phyloP scores from a whole-genome alignment of 345 rosid species.

The Citrus inodora region DNA sequence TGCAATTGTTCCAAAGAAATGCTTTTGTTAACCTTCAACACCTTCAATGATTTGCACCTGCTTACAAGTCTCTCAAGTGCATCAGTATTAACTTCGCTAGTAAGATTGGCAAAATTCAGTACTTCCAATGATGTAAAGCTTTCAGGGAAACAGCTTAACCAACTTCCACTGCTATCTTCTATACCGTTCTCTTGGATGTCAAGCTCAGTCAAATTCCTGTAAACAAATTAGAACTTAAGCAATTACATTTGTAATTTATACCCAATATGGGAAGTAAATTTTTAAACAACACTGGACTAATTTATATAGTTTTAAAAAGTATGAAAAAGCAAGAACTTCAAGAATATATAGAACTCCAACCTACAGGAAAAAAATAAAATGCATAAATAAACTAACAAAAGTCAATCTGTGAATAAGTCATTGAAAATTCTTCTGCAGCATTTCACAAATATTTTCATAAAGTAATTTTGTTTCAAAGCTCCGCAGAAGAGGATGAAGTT shows the following conservation, averaged over 20 bases:
- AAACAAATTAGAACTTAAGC: slow-evolving; percentile 14
- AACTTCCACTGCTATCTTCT: slow-evolving; percentile 50
- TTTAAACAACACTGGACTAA: background rate
- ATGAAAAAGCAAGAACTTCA: background rate
- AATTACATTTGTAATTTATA: background rate
- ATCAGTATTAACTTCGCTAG: slow-evolving; percentile 45
- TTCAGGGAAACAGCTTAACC: slow-evolving; percentile 69
- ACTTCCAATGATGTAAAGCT: slow-evolving; percentile 53
- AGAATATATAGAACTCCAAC: background rate
- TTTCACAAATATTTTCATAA: background rate
- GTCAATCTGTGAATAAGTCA: background rate
- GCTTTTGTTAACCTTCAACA: slow-evolving; percentile 48
- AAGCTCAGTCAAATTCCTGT: slow-evolving; percentile 65
- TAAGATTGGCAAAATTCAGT: slow-evolving; percentile 51
- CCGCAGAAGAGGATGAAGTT: background rate
- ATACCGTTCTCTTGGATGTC: slow-evolving; percentile 66
- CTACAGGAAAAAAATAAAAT: background rate
- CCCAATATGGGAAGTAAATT: background rate
- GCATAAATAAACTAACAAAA: background rate
- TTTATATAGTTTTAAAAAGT: background rate
- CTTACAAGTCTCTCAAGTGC: slow-evolving; percentile 58
- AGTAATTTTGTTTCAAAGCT: background rate
- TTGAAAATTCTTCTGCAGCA: background rate
- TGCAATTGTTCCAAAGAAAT: slow-evolving; percentile 48
- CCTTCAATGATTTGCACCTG: slow-evolving; percentile 55